phyloP scores from a whole-genome alignment of 352 stramenopile genomes.

The Globisporangium apiculatum region DNA sequence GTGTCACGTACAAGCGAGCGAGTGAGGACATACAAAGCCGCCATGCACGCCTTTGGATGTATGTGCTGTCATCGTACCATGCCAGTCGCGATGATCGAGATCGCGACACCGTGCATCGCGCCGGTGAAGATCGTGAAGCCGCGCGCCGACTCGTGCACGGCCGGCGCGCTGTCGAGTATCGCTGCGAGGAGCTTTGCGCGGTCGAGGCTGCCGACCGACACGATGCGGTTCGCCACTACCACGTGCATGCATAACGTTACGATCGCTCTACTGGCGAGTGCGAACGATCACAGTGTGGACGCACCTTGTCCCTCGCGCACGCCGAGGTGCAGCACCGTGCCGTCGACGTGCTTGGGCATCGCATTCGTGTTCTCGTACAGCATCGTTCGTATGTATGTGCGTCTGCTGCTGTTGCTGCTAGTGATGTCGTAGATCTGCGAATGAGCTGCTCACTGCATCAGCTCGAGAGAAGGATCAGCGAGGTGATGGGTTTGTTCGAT shows the following conservation, averaged over 20 bases:
- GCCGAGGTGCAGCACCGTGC: slow-evolving; percentile 34
- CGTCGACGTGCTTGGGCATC: slow-evolving; percentile 33
- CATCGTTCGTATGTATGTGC: slow-evolving; percentile 13
- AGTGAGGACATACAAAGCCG: not conserved
- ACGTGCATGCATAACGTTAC: not conserved
- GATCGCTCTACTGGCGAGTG: too few species aligned
- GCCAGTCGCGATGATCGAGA: slow-evolving; percentile 56
- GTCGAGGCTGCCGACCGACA: slow-evolving; percentile 37
- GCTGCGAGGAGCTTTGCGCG: slow-evolving; percentile 25
- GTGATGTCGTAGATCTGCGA: too few species aligned
- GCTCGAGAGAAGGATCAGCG: too few species aligned
- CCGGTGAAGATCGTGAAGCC: slow-evolving; percentile 65
- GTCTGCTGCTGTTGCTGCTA: too few species aligned
- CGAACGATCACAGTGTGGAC: not conserved
- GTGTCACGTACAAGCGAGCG: too few species aligned
- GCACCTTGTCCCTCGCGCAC: slow-evolving; percentile 31
- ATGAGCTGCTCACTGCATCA: too few species aligned
- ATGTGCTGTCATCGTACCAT: slow-evolving; percentile 25
- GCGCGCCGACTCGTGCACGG: slow-evolving; percentile 27
- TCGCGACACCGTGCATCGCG: slow-evolving; percentile 24
- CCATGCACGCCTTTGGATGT: too few species aligned
- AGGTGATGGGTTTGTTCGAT: too few species aligned
- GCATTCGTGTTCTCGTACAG: slow-evolving; percentile 40
- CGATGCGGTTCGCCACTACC: slow-evolving; percentile 36
- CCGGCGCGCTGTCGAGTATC: slow-evolving; percentile 23